Conservation (phyloP, 768 basidiomycete genomes). For the Hirschioporus abietinus region DNA sequence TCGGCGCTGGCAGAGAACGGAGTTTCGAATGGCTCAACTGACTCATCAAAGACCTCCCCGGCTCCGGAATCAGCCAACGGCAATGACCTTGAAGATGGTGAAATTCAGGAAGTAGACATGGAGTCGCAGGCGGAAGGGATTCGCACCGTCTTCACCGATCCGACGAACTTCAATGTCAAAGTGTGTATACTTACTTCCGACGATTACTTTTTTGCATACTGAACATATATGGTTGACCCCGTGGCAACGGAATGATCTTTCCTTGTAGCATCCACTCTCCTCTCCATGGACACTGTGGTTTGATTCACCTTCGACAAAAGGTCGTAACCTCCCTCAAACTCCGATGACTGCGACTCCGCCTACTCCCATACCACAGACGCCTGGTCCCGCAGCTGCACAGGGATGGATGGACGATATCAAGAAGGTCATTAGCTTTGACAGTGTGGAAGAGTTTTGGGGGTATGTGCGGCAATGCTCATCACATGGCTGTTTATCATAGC, state of each 20-base stretch:
- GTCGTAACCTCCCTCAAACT: constrained; percentile 82
- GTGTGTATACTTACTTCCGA: constrained; percentile 31
- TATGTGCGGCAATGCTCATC: constrained; percentile 31
- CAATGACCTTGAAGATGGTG: constrained; percentile 59
- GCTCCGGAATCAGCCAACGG: constrained; percentile 29
- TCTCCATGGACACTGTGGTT: constrained; percentile 98
- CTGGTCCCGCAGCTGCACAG: constrained; percentile 56
- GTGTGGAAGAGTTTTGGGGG: constrained; percentile 99
- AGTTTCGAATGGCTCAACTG: constrained; percentile 18
- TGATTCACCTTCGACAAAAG: constrained; percentile 90
- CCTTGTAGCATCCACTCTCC: constrained; percentile 79
- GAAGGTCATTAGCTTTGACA: constrained; percentile 91
- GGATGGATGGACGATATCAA: constrained; percentile 99
- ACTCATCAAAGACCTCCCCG: constrained; percentile 22
- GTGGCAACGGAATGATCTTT: not conserved
- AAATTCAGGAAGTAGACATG: constrained; percentile 86
- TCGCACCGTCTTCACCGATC: constrained; percentile 90
- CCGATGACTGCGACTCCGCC: constrained; percentile 73
- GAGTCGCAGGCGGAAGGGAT: constrained; percentile 76
- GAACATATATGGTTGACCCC: constrained; percentile 2
- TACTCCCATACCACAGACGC: constrained; percentile 69
- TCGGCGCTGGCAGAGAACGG: constrained; percentile 64
- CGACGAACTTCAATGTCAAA: constrained; percentile 94
- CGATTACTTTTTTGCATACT: not conserved
- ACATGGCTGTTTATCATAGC: constrained; percentile 15